These are phyloP conservation scores for Entomortierella parvispora DNA, from an alignment of 192 early-diverging fungal species.

Conservation along the genomic window DNA sequence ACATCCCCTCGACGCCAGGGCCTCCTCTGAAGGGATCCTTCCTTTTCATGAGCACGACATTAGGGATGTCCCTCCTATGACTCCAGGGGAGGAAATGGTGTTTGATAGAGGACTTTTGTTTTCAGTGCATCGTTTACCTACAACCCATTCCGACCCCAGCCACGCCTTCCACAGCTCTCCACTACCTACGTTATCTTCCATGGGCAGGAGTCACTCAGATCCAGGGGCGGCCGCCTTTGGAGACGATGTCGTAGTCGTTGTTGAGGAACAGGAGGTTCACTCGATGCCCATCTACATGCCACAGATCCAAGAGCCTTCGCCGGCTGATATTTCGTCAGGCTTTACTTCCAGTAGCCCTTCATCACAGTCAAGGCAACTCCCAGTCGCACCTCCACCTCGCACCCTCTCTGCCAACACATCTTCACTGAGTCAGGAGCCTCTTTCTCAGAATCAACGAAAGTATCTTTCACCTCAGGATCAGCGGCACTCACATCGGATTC, in stretches of 20 bases:
- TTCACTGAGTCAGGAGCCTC: no score
- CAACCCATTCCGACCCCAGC: constrained; percentile 6
- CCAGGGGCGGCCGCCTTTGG: not conserved
- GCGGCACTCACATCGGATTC: no score
- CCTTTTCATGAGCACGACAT: not conserved
- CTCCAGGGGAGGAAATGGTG: constrained; percentile 31
- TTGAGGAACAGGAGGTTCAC: constrained; percentile 5
- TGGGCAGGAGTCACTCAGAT: constrained; percentile 2
- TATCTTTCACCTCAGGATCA: no score
- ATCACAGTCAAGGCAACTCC: constrained; percentile 1
- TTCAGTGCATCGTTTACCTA: constrained; percentile 2
- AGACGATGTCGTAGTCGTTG: not conserved
- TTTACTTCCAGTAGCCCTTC: not conserved
- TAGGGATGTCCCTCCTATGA: constrained; percentile 1
- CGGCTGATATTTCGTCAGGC: not conserved
- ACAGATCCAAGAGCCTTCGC: constrained; percentile 15
- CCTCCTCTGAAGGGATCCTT: not conserved
- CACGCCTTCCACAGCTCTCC: constrained; percentile 4
- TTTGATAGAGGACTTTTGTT: constrained; percentile 24
- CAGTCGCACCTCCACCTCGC: no score
- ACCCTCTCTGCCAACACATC: no score
- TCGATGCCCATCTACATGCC: constrained; percentile 24
- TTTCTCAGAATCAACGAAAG: no score
- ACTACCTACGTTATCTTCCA: constrained; percentile 1
- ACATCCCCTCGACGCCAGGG: constrained; percentile 14